Evolutionary conservation across 352 stramenopile species (phyloP), one percentile per base, ranked within the genome.

Genomic region (Pythium periplocum): DNA sequence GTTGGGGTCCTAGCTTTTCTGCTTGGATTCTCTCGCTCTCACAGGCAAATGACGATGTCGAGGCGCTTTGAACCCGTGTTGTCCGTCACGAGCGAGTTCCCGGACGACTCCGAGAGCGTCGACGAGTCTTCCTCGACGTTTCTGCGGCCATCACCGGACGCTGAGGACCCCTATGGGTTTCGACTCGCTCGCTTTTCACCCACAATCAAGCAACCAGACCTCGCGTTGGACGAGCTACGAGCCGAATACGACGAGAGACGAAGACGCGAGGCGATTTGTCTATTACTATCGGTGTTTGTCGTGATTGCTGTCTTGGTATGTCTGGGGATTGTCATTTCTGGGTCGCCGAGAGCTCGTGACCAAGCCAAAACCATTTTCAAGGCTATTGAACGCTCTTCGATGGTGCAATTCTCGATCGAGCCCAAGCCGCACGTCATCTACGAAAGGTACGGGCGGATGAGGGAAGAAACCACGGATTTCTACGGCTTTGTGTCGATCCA

Each of bases 381-480:
- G 10, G 30, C 26, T 2, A 43, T 65, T n/a, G 35, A 42, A 6
- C 36, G 17, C 26, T 51, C 58, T 3, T 10, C 58, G n/a, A 53
- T 60, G 52, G 42, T 65, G 31, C 40, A 65, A n/a, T 60, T 65
- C 40, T 58, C 46, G 34, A 60, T 65, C 47, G 43, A 43, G 36
- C 51, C 58, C 6, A 65, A 65, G 52, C 52, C 52, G 4, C 52
- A 45, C 10, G 12, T 50, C 2, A 45, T 60, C 5, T 11, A 59
- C 2, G 46, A 51, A 33, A 59, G 32, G 36, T 65, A 60, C 42
- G 58, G 58, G 3, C 45, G 42, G 6, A 39, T 42, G 5, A 26
- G 32, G 5, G 52, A 59, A 26, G 51, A 53, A 11, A 60, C 42
- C 4, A 57, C 35, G 4, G 58, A 60, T 60, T 65, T 65, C 26